Conservation (phyloP, 257 asterid genomes). For the Ophiorrhiza pumila region DNA sequence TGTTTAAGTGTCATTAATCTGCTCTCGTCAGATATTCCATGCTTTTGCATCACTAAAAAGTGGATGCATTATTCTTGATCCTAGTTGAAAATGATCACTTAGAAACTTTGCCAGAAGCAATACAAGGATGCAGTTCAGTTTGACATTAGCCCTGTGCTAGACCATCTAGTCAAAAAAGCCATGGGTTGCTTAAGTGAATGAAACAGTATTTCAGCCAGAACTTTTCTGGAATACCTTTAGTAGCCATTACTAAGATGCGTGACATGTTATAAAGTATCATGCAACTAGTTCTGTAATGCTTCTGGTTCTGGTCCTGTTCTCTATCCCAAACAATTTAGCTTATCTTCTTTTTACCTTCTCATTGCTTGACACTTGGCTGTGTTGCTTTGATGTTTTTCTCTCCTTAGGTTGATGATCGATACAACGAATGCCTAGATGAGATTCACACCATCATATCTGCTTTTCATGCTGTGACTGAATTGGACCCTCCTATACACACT, state of each 20-base stretch:
- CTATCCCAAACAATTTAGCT: neutral
- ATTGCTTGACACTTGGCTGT: neutral
- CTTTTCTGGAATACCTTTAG: neutral
- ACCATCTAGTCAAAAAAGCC: neutral
- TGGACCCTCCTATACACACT: constrained; percentile 70
- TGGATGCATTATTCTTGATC: neutral
- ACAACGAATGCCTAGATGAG: constrained; percentile 77
- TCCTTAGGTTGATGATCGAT: constrained; percentile 70
- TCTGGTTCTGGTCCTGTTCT: neutral
- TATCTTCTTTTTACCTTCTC: neutral
- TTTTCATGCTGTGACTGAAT: constrained; percentile 72
- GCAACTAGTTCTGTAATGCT: neutral
- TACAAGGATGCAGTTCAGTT: neutral
- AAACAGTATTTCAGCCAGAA: neutral
- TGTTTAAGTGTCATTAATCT: neutral
- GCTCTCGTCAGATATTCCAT: neutral
- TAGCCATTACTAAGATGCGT: neutral
- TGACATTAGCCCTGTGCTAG: neutral
- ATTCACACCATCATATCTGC: constrained; percentile 77
- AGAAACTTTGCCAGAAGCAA: neutral
- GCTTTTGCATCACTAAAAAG: neutral
- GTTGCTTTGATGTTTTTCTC: neutral
- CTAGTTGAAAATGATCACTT: neutral
- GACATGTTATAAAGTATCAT: neutral
- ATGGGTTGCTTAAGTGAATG: neutral